Percentiles rank a stretch among this genome's conserved stretches.
Evolutionary conservation across 192 early-diverging fungal species (phyloP).

Genomic region (Phycomyces blakesleeanus): DNA sequence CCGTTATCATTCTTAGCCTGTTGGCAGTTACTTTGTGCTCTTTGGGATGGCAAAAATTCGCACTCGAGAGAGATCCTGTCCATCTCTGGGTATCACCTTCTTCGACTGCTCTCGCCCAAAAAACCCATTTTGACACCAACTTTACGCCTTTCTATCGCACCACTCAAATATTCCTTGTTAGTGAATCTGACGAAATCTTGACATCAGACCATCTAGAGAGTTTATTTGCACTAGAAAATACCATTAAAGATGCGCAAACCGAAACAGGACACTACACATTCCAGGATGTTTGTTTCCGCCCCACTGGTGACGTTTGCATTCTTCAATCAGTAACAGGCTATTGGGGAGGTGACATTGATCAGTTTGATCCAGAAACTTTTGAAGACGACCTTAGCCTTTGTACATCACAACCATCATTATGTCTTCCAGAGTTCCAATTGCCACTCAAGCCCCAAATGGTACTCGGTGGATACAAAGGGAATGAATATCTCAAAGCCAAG

Average conservation of each 20-base stretch:
- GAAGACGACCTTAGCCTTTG: slow-evolving; percentile 42
- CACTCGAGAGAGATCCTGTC: slow-evolving; percentile 53
- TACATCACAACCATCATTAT: slow-evolving; percentile 41
- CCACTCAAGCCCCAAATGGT: slow-evolving; percentile 60
- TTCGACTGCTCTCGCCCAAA: slow-evolving; percentile 47
- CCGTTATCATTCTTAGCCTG: slow-evolving; percentile 40
- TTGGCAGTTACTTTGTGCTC: slow-evolving; percentile 47
- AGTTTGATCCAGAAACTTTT: slow-evolving; percentile 45
- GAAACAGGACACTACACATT: slow-evolving; percentile 36
- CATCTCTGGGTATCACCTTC: slow-evolving; percentile 60
- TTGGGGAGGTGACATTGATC: slow-evolving; percentile 49
- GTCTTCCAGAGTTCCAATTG: slow-evolving; percentile 59
- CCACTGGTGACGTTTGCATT: slow-evolving; percentile 55
- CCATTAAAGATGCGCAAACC: slow-evolving; percentile 40
- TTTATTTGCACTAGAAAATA: slow-evolving; percentile 48
- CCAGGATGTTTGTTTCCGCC: slow-evolving; percentile 57
- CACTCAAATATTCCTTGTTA: slow-evolving; percentile 52
- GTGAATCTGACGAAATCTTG: slow-evolving; percentile 33
- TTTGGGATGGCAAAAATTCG: slow-evolving; percentile 53
- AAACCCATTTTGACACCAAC: slow-evolving; percentile 57
- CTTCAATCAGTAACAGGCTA: slow-evolving; percentile 65
- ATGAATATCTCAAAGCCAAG: slow-evolving; percentile 40
- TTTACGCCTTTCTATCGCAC: slow-evolving; percentile 69
- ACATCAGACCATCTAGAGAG: slow-evolving; percentile 38
- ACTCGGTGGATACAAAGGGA: slow-evolving; percentile 46